These are phyloP conservation scores for Colletotrichum gloeosporioides DNA, from an alignment of 2,329 filamentous ascomycete genomes.

Conservation along the genomic window DNA sequence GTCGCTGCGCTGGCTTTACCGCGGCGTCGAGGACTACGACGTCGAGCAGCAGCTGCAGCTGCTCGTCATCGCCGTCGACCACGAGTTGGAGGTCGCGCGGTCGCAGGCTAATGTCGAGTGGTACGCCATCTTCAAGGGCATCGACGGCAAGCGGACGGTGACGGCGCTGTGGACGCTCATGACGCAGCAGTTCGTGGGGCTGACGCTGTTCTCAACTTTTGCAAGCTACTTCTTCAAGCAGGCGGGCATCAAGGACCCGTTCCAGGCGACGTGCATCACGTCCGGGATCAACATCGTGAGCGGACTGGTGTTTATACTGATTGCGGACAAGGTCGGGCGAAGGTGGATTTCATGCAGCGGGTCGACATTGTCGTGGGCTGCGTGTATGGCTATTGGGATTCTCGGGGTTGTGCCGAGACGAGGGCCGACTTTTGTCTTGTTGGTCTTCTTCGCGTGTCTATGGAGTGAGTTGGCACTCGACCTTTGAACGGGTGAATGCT, in stretches of 20 bases:
- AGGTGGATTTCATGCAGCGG: conserved; percentile 22
- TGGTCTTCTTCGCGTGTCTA: conserved; percentile 28
- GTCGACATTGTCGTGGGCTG: conserved; percentile 19
- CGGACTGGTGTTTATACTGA: conserved; percentile 19
- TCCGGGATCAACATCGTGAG: conserved; percentile 26
- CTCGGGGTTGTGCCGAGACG: conserved; percentile 21
- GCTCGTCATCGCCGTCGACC: conserved; percentile 24
- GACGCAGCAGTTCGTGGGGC: conserved; percentile 26
- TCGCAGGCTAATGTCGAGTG: conserved; percentile 25
- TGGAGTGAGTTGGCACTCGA: conserved; percentile 24
- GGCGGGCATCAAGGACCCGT: conserved; percentile 31
- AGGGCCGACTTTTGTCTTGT: conserved; percentile 18
- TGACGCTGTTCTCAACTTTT: conserved; percentile 26
- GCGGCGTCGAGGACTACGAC: conserved; percentile 31
- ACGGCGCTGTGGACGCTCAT: conserved; percentile 32
- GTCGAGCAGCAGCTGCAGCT: conserved; percentile 32
- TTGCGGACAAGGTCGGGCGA: conserved; percentile 23
- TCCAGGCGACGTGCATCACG: conserved; percentile 26
- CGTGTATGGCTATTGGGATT: conserved; percentile 23
- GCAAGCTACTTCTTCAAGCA: conserved; percentile 38
- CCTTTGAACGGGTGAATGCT: not conserved
- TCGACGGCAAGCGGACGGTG: conserved; percentile 32
- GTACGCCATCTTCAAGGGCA: conserved; percentile 34
- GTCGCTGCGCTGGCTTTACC: conserved; percentile 24
- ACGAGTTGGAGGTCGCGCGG: conserved; percentile 17